Evolutionary conservation across 257 asterid genomes (phyloP).

Genomic region (Gentiana macrophylla): DNA sequence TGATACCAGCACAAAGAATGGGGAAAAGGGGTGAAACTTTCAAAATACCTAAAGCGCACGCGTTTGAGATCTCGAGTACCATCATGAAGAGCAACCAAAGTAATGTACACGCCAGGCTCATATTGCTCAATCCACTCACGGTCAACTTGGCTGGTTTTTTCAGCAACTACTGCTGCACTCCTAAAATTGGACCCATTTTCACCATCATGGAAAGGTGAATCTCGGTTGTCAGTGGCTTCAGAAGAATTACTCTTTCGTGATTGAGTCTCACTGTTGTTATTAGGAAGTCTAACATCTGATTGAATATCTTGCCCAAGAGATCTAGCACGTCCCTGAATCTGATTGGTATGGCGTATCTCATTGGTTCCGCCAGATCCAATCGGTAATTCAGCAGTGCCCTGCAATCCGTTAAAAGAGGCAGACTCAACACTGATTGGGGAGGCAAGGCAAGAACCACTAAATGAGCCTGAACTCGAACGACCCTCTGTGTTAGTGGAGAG

Average conservation of each 20-base stretch:
- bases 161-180: constrained; percentile 28
- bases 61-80: constrained; percentile 96
- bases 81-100: constrained; percentile 80
- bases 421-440: constrained; percentile 34
- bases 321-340: constrained; percentile 20
- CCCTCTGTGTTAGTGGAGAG: constrained; percentile 39
- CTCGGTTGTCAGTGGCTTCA: constrained; percentile 34
- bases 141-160: constrained; percentile 53
- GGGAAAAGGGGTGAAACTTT: neutral
- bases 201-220: constrained; percentile 28
- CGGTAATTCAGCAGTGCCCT: constrained; percentile 14
- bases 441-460: constrained; percentile 24
- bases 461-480: constrained; percentile 34
- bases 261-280: constrained; percentile 38
- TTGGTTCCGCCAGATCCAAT: constrained; percentile 20
- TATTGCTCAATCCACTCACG: constrained; percentile 93
- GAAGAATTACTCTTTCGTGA: constrained; percentile 31
- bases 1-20: neutral
- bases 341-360: constrained; percentile 25
- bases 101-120: constrained; percentile 87
- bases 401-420: constrained; percentile 21
- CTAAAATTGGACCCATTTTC: constrained; percentile 45
- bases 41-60: constrained; percentile 82
- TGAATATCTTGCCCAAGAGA: constrained; percentile 32
- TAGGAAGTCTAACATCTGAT: constrained; percentile 29